Percentiles rank a stretch among this genome's conserved stretches.
Conservation (phyloP, 192 early-diverging fungal species). For the Coemansia sp. region DNA sequence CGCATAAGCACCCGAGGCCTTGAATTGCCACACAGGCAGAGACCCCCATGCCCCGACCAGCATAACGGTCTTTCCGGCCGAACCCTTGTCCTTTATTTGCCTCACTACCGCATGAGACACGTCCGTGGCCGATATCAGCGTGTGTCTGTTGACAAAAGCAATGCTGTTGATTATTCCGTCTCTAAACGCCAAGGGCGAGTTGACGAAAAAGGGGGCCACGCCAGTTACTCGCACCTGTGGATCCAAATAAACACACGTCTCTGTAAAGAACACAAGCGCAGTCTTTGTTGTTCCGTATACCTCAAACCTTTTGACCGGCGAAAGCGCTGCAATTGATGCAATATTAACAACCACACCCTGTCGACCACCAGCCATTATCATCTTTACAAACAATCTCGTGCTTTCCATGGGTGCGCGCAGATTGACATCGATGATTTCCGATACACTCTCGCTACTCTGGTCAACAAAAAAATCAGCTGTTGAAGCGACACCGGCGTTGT, state of each 20-base stretch:
- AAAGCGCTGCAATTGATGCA: constrained; percentile 15
- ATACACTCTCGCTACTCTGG: constrained; percentile 21
- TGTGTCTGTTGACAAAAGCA: not conserved
- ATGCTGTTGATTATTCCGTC: not conserved
- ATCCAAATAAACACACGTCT: constrained; percentile 9
- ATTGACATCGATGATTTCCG: constrained; percentile 19
- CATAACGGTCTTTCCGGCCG: constrained; percentile 22
- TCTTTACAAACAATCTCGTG: constrained; percentile 22
- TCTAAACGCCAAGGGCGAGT: constrained; percentile 17
- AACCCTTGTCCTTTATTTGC: constrained; percentile 11
- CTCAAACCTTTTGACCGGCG: constrained; percentile 8
- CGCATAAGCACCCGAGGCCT: not conserved
- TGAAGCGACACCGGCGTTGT: constrained; percentile 39
- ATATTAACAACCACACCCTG: constrained; percentile 26
- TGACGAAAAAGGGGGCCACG: constrained; percentile 29
- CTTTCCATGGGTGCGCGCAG: constrained; percentile 38
- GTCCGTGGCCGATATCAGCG: constrained; percentile 12
- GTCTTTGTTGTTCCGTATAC: constrained; percentile 29
- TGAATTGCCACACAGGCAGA: constrained; percentile 23
- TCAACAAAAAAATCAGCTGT: constrained; percentile 21
- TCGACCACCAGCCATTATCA: not conserved
- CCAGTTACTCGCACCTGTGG: constrained; percentile 23
- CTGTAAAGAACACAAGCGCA: constrained; percentile 21
- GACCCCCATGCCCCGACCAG: constrained; percentile 19
- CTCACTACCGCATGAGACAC: constrained; percentile 31